These are phyloP conservation scores for Metschnikowia borealis DNA, from an alignment of 805 yeast genomes.

Conservation along the genomic window DNA sequence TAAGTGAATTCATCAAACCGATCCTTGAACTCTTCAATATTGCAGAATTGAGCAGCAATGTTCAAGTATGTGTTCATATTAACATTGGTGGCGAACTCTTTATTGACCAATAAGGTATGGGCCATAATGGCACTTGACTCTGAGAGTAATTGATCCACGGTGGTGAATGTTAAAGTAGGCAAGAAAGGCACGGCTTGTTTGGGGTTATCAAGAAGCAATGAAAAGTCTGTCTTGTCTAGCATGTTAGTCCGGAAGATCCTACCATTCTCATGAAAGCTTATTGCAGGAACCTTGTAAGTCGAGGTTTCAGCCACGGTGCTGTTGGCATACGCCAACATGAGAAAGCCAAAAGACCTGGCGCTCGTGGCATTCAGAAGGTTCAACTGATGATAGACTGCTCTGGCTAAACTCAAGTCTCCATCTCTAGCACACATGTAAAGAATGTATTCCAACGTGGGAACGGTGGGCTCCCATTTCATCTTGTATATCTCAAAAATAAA, in stretches of 20 bases:
- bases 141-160: constrained; percentile 46
- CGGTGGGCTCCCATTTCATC: constrained; percentile 38
- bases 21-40: constrained; percentile 30
- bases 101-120: constrained; percentile 43
- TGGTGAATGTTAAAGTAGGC: constrained; percentile 47
- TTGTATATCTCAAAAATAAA: constrained; percentile 63
- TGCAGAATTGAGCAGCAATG: constrained; percentile 38
- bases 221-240: constrained; percentile 38
- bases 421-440: constrained; percentile 73
- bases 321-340: constrained; percentile 49
- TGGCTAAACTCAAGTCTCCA: constrained; percentile 68
- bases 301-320: constrained; percentile 19
- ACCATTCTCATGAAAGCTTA: constrained; percentile 45
- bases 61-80: constrained; percentile 51
- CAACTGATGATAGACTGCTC: constrained; percentile 59
- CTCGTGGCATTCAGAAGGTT: constrained; percentile 33
- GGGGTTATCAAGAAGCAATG: constrained; percentile 6
- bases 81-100: constrained; percentile 39
- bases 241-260: constrained; percentile 44
- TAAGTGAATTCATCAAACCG: constrained; percentile 28
- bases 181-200: constrained; percentile 59
- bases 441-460: constrained; percentile 59
- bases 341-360: constrained; percentile 40
- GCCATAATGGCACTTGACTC: constrained; percentile 81
- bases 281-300: constrained; percentile 14